Conservation (phyloP, 805 yeast genomes). For the Brettanomyces nanus region DNA sequence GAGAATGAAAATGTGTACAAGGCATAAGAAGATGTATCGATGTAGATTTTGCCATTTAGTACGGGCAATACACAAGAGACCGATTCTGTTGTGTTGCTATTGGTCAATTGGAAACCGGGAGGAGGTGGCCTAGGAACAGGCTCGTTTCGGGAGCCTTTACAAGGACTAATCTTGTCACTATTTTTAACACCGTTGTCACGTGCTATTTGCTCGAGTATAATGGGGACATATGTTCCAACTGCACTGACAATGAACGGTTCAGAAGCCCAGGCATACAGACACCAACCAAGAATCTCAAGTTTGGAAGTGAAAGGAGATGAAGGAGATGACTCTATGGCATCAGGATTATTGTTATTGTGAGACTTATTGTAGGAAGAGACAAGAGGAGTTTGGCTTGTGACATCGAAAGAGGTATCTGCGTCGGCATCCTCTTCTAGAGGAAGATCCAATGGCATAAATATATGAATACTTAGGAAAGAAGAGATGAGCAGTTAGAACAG, state of each 20-base stretch:
- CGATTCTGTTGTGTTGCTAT: neutral
- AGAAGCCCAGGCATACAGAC: slow-evolving; percentile 62
- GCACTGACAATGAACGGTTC: slow-evolving; percentile 79
- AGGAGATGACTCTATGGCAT: too few species aligned
- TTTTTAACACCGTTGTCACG: slow-evolving; percentile 61
- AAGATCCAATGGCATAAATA: too few species aligned
- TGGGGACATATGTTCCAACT: slow-evolving; percentile 70
- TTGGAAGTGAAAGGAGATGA: slow-evolving; percentile 6
- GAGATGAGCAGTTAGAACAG: too few species aligned
- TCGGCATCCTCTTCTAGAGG: too few species aligned
- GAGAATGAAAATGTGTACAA: slow-evolving; percentile 64
- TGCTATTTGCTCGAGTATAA: slow-evolving; percentile 63
- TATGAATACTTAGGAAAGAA: too few species aligned
- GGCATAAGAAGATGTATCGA: slow-evolving; percentile 70
- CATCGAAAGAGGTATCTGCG: too few species aligned
- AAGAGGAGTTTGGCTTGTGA: too few species aligned
- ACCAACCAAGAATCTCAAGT: slow-evolving; percentile 56
- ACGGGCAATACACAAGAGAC: slow-evolving; percentile 28
- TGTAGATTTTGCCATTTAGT: slow-evolving; percentile 28
- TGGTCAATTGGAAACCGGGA: neutral
- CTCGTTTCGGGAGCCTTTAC: slow-evolving; percentile 27
- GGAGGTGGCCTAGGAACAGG: slow-evolving; percentile 25
- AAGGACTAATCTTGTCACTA: slow-evolving; percentile 50
- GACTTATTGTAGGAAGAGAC: too few species aligned
- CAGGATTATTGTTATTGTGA: too few species aligned